A percentile compares a stretch with the other conserved stretches of the same genome.
Evolutionary conservation across 2,329 filamentous ascomycete genomes (phyloP).

Genomic region (Penicillium sp.): DNA sequence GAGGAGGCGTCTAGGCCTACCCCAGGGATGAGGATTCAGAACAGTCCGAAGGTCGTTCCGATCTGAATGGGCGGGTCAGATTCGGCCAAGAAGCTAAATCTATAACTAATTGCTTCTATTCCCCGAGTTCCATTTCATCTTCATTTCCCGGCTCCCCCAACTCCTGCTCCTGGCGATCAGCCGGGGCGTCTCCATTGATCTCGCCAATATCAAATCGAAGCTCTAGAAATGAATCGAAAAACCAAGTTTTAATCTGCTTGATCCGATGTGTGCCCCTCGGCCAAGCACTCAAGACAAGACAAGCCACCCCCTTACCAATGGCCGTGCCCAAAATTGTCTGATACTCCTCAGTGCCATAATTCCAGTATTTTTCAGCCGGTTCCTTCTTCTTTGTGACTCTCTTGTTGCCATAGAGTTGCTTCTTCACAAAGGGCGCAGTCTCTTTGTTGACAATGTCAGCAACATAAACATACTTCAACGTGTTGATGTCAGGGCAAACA

Average conservation of each 20-base stretch:
- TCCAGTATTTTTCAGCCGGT: not conserved
- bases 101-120: too few species aligned
- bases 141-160: too few species aligned
- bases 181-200: too few species aligned
- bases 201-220: constrained; percentile 5
- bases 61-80: too few species aligned
- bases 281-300: constrained; percentile 1
- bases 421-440: not conserved
- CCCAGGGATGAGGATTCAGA: too few species aligned
- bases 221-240: not conserved
- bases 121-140: too few species aligned
- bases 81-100: too few species aligned
- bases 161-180: not conserved
- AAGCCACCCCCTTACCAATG: not conserved
- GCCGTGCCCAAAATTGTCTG: not conserved
- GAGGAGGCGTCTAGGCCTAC: too few species aligned
- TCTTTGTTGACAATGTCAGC: not conserved
- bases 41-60: too few species aligned
- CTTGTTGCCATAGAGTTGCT: not conserved
- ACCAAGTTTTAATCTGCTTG: not conserved
- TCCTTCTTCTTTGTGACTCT: not conserved
- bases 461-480: not conserved
- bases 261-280: not conserved
- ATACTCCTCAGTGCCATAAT: not conserved
- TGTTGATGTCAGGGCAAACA: not conserved